Evolutionary conservation across 106 monocot species (phyloP), one percentile per base, ranked within the genome.

Genomic region (Allium cepa): DNA sequence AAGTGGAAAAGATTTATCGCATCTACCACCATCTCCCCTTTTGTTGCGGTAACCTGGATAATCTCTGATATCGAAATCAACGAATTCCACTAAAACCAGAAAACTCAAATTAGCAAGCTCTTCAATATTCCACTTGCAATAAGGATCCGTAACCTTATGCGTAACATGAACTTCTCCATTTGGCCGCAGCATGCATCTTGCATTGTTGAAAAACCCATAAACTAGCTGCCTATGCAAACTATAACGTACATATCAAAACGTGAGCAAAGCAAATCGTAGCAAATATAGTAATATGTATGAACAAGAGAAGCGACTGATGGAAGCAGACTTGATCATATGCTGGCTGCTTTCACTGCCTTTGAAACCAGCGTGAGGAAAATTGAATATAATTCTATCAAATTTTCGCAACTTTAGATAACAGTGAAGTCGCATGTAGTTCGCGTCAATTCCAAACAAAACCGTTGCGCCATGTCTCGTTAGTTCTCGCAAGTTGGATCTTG

Each of bases 331-430:
- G 61, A 62, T 62, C 61, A 27, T 8, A 22, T 45, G 61, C 27
- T 12, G 26, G 11, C 15, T 62, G 45, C 22, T 17, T 62, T 62
- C 61, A 4, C 15, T 62, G 11, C 61, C 61, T 62, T 28, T 62
- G 61, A 62, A 62, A 45, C 83, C 88, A 12, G 82, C 82, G 57
- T 88, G 88, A 13, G 85, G 88, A 45, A 89, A 89, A 60, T 85
- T 89, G 52, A 79, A 89, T 5, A 89, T 59, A 48, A 89, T 79
- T 26, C 81, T 50, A 65, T 89, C 79, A 57, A 89, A 89, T 26
- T 52, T 76, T 27, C 66, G 26, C 27, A 48, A 53, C 26, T 69
- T 84, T 71, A 88, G 57, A 66, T 72, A 68, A 17, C 57, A 11
- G 56, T 78, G 74, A 13, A 59, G 11, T 53, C 66, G 77, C 87